Evolutionary conservation across 2,329 filamentous ascomycete species (phyloP).

Genomic region (Lachnellula cervina): DNA sequence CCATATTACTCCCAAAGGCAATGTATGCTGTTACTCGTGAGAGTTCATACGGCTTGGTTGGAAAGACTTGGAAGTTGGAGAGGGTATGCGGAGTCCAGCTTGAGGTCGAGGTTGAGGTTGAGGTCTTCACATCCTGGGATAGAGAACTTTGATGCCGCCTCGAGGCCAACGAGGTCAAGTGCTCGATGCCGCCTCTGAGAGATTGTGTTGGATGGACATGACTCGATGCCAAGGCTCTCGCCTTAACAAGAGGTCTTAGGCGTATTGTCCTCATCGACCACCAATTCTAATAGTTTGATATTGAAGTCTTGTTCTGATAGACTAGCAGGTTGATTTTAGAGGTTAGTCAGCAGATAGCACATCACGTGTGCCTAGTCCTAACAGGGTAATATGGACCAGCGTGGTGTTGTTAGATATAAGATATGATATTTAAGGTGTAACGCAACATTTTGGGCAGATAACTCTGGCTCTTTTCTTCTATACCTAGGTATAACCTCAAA

Average conservation of each 20-base stretch:
- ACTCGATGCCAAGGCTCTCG: background rate
- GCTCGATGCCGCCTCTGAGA: background rate
- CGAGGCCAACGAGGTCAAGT: background rate
- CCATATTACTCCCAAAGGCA: constrained; percentile 88
- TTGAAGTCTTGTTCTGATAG: background rate
- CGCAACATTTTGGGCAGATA: no score
- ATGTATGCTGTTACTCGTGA: constrained; percentile 56
- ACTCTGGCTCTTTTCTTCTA: no score
- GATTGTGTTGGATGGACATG: background rate
- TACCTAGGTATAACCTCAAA: no score
- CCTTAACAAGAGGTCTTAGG: background rate
- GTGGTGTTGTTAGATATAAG: background rate
- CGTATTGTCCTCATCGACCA: constrained; percentile 14
- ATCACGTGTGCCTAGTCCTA: background rate
- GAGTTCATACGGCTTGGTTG: background rate
- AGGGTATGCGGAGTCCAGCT: constrained; percentile 20
- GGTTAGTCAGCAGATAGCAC: background rate
- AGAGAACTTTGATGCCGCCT: constrained; percentile 6
- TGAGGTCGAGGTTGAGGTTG: background rate
- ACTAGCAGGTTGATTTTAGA: background rate
- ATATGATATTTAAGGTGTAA: background rate
- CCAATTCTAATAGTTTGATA: background rate
- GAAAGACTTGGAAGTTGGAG: background rate
- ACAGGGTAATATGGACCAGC: background rate
- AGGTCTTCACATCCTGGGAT: background rate